Evolutionary conservation across 2,329 filamentous ascomycete genomes (phyloP).

Genomic region (Trichoderma breve): DNA sequence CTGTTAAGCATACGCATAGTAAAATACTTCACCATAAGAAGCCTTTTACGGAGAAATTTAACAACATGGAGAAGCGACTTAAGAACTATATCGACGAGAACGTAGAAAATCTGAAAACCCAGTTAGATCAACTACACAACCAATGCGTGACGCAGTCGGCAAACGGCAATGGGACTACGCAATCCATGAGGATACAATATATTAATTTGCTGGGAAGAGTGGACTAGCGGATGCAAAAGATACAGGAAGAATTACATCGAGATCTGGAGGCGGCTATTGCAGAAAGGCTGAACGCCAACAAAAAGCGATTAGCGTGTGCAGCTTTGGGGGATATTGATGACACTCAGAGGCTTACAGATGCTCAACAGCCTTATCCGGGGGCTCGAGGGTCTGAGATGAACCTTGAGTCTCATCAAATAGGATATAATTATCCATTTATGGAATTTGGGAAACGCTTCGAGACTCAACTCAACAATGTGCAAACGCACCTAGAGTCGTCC

Average conservation of each 20-base stretch:
- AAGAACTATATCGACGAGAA: neutral
- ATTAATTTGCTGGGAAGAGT: neutral
- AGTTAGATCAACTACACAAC: neutral
- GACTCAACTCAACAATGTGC: neutral
- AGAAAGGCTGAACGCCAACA: neutral
- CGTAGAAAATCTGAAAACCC: neutral
- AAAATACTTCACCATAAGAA: neutral
- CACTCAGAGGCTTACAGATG: neutral
- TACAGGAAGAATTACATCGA: neutral
- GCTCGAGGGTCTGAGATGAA: neutral
- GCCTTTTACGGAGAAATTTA: neutral
- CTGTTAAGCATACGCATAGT: too few species aligned
- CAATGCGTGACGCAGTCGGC: neutral
- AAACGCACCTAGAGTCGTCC: neutral
- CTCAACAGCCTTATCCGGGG: neutral
- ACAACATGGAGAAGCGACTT: neutral
- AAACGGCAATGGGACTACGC: neutral
- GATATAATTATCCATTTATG: neutral
- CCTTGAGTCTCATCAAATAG: neutral
- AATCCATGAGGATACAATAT: too few species aligned
- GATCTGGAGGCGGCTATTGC: neutral
- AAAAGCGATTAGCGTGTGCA: neutral
- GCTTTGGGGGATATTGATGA: neutral
- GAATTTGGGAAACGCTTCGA: neutral
- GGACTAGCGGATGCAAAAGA: neutral